Percentiles rank a stretch among this genome's conserved stretches.
These are phyloP conservation scores for Suillus brevipes DNA, from an alignment of 768 basidiomycete species.

Conservation along the genomic window DNA sequence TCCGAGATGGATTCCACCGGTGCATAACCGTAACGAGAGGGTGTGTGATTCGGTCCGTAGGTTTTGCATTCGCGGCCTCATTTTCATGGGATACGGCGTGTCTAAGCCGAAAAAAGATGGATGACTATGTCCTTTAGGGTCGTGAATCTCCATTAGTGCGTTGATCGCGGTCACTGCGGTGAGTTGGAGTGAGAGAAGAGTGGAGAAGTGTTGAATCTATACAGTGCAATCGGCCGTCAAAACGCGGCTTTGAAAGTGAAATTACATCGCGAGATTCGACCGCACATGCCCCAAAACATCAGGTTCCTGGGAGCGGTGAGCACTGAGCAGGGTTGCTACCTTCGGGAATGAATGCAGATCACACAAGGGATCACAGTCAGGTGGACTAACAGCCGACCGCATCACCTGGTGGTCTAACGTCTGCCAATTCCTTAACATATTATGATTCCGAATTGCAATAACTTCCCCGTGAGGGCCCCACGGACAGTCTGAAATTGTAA, in stretches of 20 bases:
- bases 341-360: conserved; percentile 39
- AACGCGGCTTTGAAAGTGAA: conserved; percentile 15
- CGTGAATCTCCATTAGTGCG: conserved; percentile 36
- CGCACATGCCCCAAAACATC: neutral
- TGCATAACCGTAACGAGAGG: conserved; percentile 20
- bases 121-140: conserved; percentile 35
- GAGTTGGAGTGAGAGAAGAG: conserved; percentile 40
- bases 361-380: conserved; percentile 9
- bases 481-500: conserved; percentile 36
- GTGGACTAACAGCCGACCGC: neutral
- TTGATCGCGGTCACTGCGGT: conserved; percentile 44
- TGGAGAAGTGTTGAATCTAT: conserved; percentile 6
- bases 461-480: conserved; percentile 22
- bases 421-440: conserved; percentile 8
- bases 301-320: conserved; percentile 33
- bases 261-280: conserved; percentile 1
- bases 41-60: conserved; percentile 24
- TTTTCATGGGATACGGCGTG: conserved; percentile 29
- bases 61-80: conserved; percentile 27
- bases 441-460: conserved; percentile 14
- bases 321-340: conserved; percentile 17
- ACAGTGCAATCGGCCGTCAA: conserved; percentile 14
- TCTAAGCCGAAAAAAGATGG: conserved; percentile 20
- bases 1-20: conserved; percentile 28
- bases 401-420: conserved; percentile 9